Conservation (phyloP, 768 basidiomycete genomes). For the Macrolepiota albuminosa region DNA sequence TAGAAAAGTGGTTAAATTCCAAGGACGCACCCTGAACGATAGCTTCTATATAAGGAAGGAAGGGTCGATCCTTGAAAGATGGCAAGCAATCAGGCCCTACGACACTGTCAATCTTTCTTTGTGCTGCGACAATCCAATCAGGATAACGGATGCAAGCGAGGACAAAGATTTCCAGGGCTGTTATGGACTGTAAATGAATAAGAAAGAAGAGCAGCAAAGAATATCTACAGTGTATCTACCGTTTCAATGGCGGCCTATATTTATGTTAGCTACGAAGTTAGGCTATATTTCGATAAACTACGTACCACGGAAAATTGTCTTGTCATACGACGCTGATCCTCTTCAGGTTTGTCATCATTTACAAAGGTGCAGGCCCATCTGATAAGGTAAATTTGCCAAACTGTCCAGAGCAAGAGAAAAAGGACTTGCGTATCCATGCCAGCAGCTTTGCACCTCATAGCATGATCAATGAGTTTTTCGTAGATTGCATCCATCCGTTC, state of each 20-base stretch:
- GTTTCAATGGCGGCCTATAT: not conserved
- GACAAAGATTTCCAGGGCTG: not conserved
- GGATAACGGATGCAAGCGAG: conserved; percentile 2
- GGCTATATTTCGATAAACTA: not conserved
- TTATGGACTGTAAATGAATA: not conserved
- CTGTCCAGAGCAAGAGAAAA: not conserved
- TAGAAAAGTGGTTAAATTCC: not conserved
- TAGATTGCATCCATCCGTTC: not conserved
- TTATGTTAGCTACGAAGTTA: not conserved
- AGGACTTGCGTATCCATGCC: not conserved
- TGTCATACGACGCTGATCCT: not conserved
- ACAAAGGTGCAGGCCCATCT: not conserved
- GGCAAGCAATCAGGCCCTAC: not conserved
- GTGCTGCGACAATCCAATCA: not conserved
- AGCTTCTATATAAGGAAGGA: not conserved
- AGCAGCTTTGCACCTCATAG: not conserved
- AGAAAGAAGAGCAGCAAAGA: not conserved
- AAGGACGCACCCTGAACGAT: not conserved
- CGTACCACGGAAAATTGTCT: not conserved
- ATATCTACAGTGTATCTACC: not conserved
- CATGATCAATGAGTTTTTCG: not conserved
- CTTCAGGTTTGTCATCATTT: not conserved
- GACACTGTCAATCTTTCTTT: not conserved
- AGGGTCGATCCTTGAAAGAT: not conserved
- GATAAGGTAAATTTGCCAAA: not conserved